phyloP scores from a whole-genome alignment of 148 eudicot genomes.

The Limonium bicolor region DNA sequence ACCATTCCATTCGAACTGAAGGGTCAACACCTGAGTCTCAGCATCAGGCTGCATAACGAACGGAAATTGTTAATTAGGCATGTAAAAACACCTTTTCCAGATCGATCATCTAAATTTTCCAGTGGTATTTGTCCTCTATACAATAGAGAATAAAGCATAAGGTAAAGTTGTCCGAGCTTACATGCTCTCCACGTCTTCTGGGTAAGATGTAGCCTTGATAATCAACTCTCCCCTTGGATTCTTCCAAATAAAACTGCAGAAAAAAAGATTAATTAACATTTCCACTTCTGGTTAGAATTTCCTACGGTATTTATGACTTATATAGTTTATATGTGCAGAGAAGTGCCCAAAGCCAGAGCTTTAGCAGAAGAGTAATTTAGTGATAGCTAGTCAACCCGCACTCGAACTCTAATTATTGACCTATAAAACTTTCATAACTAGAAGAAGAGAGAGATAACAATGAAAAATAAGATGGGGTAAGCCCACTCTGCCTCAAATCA shows the following conservation, averaged over 20 bases:
- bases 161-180: conserved; percentile 24
- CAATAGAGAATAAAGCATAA: background rate
- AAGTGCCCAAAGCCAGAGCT: no score
- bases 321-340: no score
- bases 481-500: no score
- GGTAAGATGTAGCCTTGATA: conserved; percentile 96
- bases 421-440: no score
- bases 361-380: no score
- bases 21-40: conserved; percentile 73
- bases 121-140: background rate
- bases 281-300: no score
- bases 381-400: no score
- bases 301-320: no score
- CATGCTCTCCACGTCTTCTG: conserved; percentile 58
- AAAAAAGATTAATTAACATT: background rate
- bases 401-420: no score
- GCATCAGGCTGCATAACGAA: conserved; percentile 67
- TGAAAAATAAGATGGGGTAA: no score
- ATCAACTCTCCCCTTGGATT: conserved; percentile 78
- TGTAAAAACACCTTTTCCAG: background rate
- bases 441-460: no score
- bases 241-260: conserved; percentile 88
- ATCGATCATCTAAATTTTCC: no score
- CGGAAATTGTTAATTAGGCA: background rate
- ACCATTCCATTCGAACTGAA: conserved; percentile 94